Evolutionary conservation across 768 basidiomycete genomes (phyloP).

Genomic region (Tricholoma matsutake): DNA sequence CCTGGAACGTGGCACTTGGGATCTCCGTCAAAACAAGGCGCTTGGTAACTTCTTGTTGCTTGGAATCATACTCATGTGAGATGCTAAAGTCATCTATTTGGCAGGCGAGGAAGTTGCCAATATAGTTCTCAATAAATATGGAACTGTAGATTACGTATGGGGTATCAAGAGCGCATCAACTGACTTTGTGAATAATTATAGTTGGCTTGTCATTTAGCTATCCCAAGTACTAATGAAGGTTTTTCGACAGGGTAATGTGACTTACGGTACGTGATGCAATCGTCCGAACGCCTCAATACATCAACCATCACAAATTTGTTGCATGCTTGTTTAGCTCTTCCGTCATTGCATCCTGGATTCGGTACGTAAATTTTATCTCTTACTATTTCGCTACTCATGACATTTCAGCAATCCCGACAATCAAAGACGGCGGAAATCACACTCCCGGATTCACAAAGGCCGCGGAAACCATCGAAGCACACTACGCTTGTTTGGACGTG

Average conservation of each 20-base stretch:
- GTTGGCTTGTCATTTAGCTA: not conserved
- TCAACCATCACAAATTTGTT: not conserved
- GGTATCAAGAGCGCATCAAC: slow-evolving; percentile 73
- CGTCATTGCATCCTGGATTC: slow-evolving; percentile 73
- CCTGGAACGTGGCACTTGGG: slow-evolving; percentile 10
- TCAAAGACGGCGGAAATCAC: slow-evolving; percentile 72
- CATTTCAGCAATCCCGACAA: slow-evolving; percentile 67
- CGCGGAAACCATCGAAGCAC: slow-evolving; percentile 57
- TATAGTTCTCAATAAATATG: slow-evolving; percentile 58
- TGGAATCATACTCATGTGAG: not conserved
- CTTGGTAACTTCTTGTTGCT: slow-evolving; percentile 37
- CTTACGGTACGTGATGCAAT: slow-evolving; percentile 50
- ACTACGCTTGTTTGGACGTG: slow-evolving; percentile 63
- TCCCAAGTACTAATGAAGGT: not conserved
- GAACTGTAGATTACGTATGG: slow-evolving; percentile 60
- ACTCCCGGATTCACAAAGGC: slow-evolving; percentile 65
- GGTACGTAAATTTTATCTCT: slow-evolving; percentile 32
- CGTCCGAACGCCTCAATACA: not conserved
- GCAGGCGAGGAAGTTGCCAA: slow-evolving; percentile 64
- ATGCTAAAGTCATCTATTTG: not conserved
- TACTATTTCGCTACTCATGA: not conserved
- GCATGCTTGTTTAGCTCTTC: slow-evolving; percentile 40
- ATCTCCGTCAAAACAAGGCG: slow-evolving; percentile 29
- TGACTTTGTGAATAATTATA: slow-evolving; percentile 61
- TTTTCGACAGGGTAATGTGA: slow-evolving; percentile 60